Evolutionary conservation across 1,139 yeast genomes (phyloP), one percentile per base, ranked within the genome.

Genomic region (Yamadazyma triangularis): DNA sequence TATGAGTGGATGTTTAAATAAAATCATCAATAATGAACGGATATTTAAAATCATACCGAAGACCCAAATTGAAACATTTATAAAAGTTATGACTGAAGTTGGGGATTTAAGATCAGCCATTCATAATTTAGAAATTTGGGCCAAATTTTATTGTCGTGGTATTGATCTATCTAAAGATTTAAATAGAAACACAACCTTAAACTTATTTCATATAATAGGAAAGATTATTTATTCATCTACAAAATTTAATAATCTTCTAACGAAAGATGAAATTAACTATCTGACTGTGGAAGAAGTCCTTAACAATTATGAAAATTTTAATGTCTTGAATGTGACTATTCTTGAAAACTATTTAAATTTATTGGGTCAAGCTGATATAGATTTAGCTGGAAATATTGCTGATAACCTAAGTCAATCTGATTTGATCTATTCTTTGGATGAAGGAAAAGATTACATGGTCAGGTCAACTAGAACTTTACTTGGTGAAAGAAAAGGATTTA

Each of bases 41-140:
- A 32, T 48, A 3, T 60, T 69, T 35, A 33, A 41, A 12, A 30
- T 39, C 10, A 63, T 73, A 1, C 60, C 73, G 0, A 53, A 47
- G 27, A 33, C 29, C 0, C 63, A 60, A 5, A 33, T 60, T 6
- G 51, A 57, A 8, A 41, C 40, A 2, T 64, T 71, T 27, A 48
- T 78, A 10, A 67, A 61, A 5, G 56, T 58, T 8, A 47, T 84
- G 10, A 52, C 73, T 2, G 62, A 58, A 16, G 48, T 60, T 14
- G 94, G 97, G 0, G 97, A 91, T 55, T 63, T 91, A 3, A 55
- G 97, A 30, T 76, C 88, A 2, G 77, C 82, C 1, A 72, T 89
- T 6, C 70, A 73, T 32, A 70, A 79, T 13, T 58, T 91, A 11
- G 88, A 89, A 51, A 70, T 82, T 45, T 84, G 91, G 33, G 35